Evolutionary conservation across 2,329 filamentous ascomycete species (phyloP), one percentile per base, ranked within the genome.

Genomic region (Lachnum nothofagi): DNA sequence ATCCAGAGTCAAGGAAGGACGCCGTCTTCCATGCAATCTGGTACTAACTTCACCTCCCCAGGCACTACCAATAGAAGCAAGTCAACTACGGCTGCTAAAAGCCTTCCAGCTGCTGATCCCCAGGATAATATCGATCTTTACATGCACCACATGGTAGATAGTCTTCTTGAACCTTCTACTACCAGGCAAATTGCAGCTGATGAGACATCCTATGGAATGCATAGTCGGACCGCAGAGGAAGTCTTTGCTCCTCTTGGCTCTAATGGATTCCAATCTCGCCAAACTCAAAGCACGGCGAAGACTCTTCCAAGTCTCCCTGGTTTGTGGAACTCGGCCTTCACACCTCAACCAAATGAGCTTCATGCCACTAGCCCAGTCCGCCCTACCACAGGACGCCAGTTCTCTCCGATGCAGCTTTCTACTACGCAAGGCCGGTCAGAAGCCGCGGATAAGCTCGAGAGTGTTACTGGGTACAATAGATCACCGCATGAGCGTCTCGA

Each of bases 121-220:
- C 51, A 58, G 12, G 52, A 57, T 5, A 61, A 52, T 37, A 59
- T 70, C 41, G 74, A 77, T 48, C 68, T 67, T n/a, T 72, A 73
- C 20, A 75, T 80, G 68, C 72, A 71, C 52, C 71, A 70, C 8
- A 81, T 82, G 78, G 78, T 82, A 12, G 76, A 82, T 55, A 70
- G 76, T 49, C 66, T 82, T 23, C 69, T 82, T 27, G 60, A 61
- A 20, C 55, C 60, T 20, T 52, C 57, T n/a, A 43, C 68, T 67
- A 37, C 62, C 62, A 17, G 68, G 72, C 42, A 68, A 70, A 22
- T 65, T 68, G 35, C 55, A 55, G 52, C 44, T 44, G 42, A 60
- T 27, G 73, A 77, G 33, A 68, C 74, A 3, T 78, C 74, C 2
- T 80, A 79, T 52, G 78, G 75, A 14, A 78, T 80, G 76, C 71